Base-by-base conservation (phyloP, 345 rosid species). In the Sisymbrium altissimum region DNA sequence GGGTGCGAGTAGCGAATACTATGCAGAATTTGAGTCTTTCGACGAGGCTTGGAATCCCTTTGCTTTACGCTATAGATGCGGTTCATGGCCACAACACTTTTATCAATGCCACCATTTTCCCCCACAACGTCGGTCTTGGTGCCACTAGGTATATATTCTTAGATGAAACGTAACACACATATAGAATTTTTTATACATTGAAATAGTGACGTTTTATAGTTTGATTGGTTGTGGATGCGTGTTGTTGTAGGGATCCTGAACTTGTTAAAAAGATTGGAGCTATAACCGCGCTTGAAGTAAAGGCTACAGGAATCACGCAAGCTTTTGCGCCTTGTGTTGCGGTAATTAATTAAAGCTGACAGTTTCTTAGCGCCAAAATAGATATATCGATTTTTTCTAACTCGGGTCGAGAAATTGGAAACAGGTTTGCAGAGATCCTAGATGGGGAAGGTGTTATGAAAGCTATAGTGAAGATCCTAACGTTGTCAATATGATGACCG, bases 401-500 rank as follows among this genome's bases (percentile, higher is more conserved):
- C 11, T 38, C 7, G 36, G 25, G 18, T 18, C 4, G 7, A 17
- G 9, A 30, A 50, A 50, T 29, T 39, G 44, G 57, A 69, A 61
- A 71, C 61, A 88, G 97, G 99, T 95, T 25, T 95, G 97, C 61
- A 84, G 98, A 81, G 98, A 95, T 82, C 98, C 97, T 9, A 85
- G 97, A 76, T 95, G 97, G 99, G 96, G 99, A 50, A 77, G 97
- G 39, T 95, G 99, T 80, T 95, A 87, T 3, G 97, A 95, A 79
- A 95, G 99, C 80, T 95, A 85, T 72, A 90, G 97, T 43, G 97
- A 92, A 82, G 94, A 95, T 71, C 89, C 84, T 7, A 68, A 60
- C 5, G 36, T 95, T 63, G 98, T 88, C 77, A 81, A 81, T 77
- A 81, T 73, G 60, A 87, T 95, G 98, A 87, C 98, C 7, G 76